Evolutionary conservation across 768 basidiomycete genomes (phyloP), one percentile per base, ranked within the genome.

Genomic region (Exidia glandulosa): DNA sequence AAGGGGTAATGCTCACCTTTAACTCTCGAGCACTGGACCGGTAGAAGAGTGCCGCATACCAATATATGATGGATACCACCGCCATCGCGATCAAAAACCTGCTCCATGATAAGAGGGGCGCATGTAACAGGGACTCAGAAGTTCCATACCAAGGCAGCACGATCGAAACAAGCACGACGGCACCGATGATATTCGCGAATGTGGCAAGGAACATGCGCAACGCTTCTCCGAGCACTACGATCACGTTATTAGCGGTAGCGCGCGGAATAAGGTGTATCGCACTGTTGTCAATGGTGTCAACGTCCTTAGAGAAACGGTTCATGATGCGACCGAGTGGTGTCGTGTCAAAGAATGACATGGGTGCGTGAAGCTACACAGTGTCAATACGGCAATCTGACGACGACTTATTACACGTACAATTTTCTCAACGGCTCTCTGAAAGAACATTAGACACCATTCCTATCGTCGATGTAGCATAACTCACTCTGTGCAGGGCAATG

Each of bases 301-400:
- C 81, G 69, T 90, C 87, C 75, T 92, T 91, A 1, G 89, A 85
- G 69, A 96, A 91, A 16, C 91, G 83, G 70, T 93, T 93, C 82
- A 92, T 87, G 63, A 96, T 89, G 12, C 90, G 83, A 16, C 93
- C 93, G 25, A 90, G 77, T 5, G 89, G 90, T 78, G 88, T 90
- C 1, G 86, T 92, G 67, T 94, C 93, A 67, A 92, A 94, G 75
- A 92, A 94, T 6, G 83, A 84, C 86, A 90, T 92, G 0, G 91
- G 91, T 0, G 90, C 89, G 68, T 85, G 81, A 79, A 94, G 16
- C 41, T 45, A 23, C 16, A 13, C 3, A 13, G 9, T 3, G 9
- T 45, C 19, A 45, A 4, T 7, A 7, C 34, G 34, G 7, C 7
- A 36, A 19, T 45, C 41, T 45, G 41, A 45, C n/a, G n/a, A 19